Evolutionary conservation across 208 protist genomes (phyloP).

Genomic region (Trypanosoma boissoni): DNA sequence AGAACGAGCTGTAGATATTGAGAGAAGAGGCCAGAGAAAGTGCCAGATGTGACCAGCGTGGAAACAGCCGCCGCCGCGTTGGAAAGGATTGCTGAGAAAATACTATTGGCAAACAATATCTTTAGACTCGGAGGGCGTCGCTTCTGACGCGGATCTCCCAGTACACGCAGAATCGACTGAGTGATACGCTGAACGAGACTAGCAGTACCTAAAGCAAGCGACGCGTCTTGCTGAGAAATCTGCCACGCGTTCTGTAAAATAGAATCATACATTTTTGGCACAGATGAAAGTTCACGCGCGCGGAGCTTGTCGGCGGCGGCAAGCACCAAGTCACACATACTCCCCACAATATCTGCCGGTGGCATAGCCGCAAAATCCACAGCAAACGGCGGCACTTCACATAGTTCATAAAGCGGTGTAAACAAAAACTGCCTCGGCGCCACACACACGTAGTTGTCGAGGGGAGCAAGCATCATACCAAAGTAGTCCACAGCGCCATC

Average conservation of each 20-base stretch:
- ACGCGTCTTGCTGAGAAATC: conserved; percentile 13
- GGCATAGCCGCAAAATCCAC: conserved; percentile 27
- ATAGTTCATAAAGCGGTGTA: conserved; percentile 33
- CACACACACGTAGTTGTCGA: conserved; percentile 90
- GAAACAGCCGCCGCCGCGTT: conserved; percentile 33
- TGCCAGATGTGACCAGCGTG: conserved; percentile 33
- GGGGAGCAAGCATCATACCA: conserved; percentile 71
- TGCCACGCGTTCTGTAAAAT: conserved; percentile 69
- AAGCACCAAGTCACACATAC: conserved; percentile 62
- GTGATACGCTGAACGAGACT: conserved; percentile 40
- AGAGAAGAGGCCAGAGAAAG: conserved; percentile 38
- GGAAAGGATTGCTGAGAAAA: conserved; percentile 63
- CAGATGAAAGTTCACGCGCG: conserved; percentile 52
- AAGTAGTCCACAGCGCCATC: conserved; percentile 88
- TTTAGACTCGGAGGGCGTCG: conserved; percentile 44
- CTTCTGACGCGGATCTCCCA: conserved; percentile 5
- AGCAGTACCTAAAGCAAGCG: conserved; percentile 1
- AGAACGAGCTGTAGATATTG: conserved; percentile 52
- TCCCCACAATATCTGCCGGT: conserved; percentile 65
- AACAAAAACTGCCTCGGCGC: conserved; percentile 69
- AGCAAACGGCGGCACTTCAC: conserved; percentile 28
- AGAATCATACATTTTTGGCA: conserved; percentile 67
- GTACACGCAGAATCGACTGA: conserved; percentile 28
- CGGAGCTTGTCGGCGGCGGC: conserved; percentile 27
- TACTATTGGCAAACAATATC: conserved; percentile 60